phyloP scores from a whole-genome alignment of 768 basidiomycete species.

The Psilocybe azurescens region DNA sequence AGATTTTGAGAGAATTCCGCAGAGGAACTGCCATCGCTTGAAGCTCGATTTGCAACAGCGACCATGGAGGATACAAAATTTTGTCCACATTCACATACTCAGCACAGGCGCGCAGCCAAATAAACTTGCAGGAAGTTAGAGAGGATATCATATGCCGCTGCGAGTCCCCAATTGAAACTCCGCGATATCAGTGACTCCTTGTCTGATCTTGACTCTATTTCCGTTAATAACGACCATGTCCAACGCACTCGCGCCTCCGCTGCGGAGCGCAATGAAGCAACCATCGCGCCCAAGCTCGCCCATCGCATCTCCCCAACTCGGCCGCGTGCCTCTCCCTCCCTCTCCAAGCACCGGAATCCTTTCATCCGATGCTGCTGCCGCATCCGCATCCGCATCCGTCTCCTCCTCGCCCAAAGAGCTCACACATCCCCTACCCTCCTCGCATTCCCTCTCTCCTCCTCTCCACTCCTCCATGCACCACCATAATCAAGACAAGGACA shows the following conservation, averaged over 20 bases:
- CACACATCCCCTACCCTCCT: neutral
- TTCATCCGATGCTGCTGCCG: too few species aligned
- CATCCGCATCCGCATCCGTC: neutral
- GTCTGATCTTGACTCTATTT: conserved; percentile 3
- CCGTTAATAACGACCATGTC: conserved; percentile 1
- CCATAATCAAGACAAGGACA: neutral
- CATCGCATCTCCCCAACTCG: neutral
- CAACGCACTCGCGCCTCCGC: conserved; percentile 9
- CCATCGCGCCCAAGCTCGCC: conserved; percentile 27
- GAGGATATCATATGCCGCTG: too few species aligned
- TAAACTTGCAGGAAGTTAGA: too few species aligned
- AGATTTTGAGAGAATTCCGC: too few species aligned
- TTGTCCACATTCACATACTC: too few species aligned
- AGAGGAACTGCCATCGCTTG: too few species aligned
- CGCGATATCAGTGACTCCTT: conserved; percentile 2
- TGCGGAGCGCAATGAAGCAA: conserved; percentile 33
- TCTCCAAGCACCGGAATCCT: neutral
- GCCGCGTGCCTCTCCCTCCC: neutral
- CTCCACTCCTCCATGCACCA: conserved; percentile 4
- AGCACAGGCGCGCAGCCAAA: too few species aligned
- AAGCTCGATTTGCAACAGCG: too few species aligned
- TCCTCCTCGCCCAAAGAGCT: neutral
- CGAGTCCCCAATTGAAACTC: conserved; percentile 12
- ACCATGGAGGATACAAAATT: too few species aligned
- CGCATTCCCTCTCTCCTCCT: neutral